Evolutionary conservation across 2,329 filamentous ascomycete species (phyloP), one percentile per base, ranked within the genome.

Genomic region (Chrysosporium keratinophilum): DNA sequence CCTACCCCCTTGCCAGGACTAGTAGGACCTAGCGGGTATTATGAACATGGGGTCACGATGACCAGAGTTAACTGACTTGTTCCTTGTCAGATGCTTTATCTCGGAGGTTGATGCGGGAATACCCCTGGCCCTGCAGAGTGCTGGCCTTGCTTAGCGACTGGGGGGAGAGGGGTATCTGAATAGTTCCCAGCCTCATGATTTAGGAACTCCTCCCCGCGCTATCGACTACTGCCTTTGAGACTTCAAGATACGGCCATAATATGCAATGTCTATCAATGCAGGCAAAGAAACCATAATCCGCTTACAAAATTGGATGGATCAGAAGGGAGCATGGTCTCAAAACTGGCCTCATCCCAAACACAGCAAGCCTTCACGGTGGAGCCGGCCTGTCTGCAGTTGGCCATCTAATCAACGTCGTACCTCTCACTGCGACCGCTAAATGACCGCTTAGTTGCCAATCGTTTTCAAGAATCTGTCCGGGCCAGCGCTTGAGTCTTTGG

Each of bases 391-490:
- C 51, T 54, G 43, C 51, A 54, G 45, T 28, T 37, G 31, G 41
- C 51, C 37, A 54, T 17, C 37, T 49, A 54, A 47, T 48, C 51
- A 49, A 28, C 44, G 51, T 23, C 28, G 44, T 37, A 35, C 37
- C 39, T 52, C 41, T 31, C 12, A 33, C 50, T 52, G 50, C 50
- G 50, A 46, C 51, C 43, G 45, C 51, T 23, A 48, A 23, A 42
- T 31, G 45, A 39, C 51, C 51, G 51, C 43, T 43, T 48, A 44
- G 43, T 28, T 54, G 34, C 51, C 51, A 48, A 54, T 54, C 37
- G 44, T 53, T 41, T 34, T 23, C 15, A 33, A 41, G 35, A 34
- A 40, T 40, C 15, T 31, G n/a, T 20, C 40, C 46, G 42, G 20
- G 15, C 33, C 37, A 43, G 51, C 51, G 43, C 43, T 54, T 54